phyloP scores from a whole-genome alignment of 305 asterid genomes.

The Fraxinus nigra region DNA sequence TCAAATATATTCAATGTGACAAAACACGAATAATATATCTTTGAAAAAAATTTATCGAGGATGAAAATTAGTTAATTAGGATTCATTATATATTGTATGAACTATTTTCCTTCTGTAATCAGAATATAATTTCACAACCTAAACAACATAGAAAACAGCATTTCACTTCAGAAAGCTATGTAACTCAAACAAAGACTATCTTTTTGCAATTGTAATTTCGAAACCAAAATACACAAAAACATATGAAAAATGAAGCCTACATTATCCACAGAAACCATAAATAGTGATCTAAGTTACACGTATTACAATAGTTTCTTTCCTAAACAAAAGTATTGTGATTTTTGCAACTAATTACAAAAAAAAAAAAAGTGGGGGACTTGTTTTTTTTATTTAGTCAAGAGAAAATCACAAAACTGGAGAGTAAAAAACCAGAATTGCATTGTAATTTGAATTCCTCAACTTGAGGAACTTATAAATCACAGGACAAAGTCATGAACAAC shows the following conservation, averaged over 20 bases:
- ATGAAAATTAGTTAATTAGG: background rate
- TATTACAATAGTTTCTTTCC: background rate
- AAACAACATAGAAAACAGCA: background rate
- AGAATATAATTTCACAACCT: background rate
- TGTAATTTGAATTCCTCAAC: background rate
- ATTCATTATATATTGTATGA: background rate
- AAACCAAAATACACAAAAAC: background rate
- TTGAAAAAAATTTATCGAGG: background rate
- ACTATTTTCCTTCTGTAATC: background rate
- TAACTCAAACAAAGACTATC: background rate
- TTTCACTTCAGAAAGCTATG: background rate
- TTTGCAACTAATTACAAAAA: background rate
- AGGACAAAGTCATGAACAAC: background rate
- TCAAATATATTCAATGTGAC: background rate
- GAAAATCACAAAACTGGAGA: background rate
- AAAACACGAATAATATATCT: background rate
- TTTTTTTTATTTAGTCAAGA: background rate
- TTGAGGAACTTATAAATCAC: background rate
- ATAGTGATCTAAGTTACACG: background rate
- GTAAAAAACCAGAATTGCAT: background rate
- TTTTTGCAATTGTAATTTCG: background rate
- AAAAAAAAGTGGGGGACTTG: background rate
- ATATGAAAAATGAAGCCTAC: background rate
- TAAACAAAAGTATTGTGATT: background rate
- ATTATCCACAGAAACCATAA: background rate